These are phyloP conservation scores for Zymoseptoria tritici DNA, from an alignment of 2,329 filamentous ascomycete genomes.

Conservation along the genomic window DNA sequence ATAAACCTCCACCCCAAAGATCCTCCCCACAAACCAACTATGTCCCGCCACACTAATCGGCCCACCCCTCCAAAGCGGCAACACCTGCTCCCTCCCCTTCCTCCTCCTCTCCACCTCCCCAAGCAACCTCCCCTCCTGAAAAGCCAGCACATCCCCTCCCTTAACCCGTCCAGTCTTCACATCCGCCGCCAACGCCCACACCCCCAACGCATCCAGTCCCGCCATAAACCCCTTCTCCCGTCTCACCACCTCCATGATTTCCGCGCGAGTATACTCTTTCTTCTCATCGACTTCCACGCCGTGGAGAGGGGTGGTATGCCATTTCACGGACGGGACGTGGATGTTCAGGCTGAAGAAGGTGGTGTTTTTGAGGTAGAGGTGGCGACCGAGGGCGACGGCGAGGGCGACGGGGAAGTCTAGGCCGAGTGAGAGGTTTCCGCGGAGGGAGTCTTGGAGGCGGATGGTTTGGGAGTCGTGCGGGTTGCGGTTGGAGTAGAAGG, in stretches of 20 bases:
- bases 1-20: slow-evolving; percentile 30
- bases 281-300: slow-evolving; percentile 27
- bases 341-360: slow-evolving; percentile 28
- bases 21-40: slow-evolving; percentile 27
- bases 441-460: slow-evolving; percentile 29
- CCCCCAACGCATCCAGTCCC: slow-evolving; percentile 25
- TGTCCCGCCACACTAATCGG: slow-evolving; percentile 28
- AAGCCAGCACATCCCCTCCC: slow-evolving; percentile 27
- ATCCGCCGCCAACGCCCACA: slow-evolving; percentile 30
- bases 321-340: slow-evolving; percentile 28
- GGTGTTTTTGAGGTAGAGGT: slow-evolving; percentile 29
- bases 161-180: slow-evolving; percentile 24
- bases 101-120: slow-evolving; percentile 24
- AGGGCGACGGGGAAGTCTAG: slow-evolving; percentile 32
- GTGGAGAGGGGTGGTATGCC: slow-evolving; percentile 24
- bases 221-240: slow-evolving; percentile 18
- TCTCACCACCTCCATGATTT: slow-evolving; percentile 21
- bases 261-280: slow-evolving; percentile 22
- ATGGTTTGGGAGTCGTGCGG: slow-evolving; percentile 26
- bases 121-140: slow-evolving; percentile 27
- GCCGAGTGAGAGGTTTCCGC: slow-evolving; percentile 31
- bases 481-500: slow-evolving; percentile 30
- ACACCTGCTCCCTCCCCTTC: slow-evolving; percentile 26
- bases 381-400: slow-evolving; percentile 27
- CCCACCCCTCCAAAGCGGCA: slow-evolving; percentile 31